These are phyloP conservation scores for Microascus cirrosus DNA, from an alignment of 2,329 filamentous ascomycete genomes.

Conservation along the genomic window DNA sequence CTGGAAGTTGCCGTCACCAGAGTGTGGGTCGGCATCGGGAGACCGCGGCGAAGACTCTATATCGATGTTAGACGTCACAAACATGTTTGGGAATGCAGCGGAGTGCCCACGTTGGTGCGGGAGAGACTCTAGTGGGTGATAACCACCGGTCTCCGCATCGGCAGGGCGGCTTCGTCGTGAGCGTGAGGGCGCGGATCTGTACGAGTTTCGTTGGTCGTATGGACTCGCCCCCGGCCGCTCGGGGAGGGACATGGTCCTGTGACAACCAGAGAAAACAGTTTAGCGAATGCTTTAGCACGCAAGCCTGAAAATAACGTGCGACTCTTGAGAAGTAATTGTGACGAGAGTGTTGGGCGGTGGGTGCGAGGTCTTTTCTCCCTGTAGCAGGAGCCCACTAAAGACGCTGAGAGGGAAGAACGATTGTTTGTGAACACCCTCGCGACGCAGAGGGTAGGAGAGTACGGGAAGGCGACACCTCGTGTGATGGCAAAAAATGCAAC, in stretches of 20 bases:
- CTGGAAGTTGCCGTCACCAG: conserved; percentile 23
- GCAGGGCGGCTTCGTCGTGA: conserved; percentile 53
- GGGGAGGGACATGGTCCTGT: conserved; percentile 48
- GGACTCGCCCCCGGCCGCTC: conserved; percentile 53
- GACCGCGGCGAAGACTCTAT: conserved; percentile 45
- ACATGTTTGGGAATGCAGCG: conserved; percentile 45
- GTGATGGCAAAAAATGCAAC: background rate
- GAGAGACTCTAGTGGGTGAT: conserved; percentile 28
- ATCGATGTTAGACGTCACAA: conserved; percentile 40
- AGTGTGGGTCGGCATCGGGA: conserved; percentile 18
- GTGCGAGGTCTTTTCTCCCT: background rate
- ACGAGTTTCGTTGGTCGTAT: conserved; percentile 50
- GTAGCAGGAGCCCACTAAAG: background rate
- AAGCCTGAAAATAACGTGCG: background rate
- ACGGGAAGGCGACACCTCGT: background rate
- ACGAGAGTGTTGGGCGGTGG: background rate
- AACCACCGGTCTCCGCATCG: conserved; percentile 58
- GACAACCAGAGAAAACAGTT: background rate
- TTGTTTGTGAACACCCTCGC: background rate
- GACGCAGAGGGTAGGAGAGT: background rate
- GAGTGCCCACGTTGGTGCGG: conserved; percentile 46
- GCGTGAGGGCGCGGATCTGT: conserved; percentile 47
- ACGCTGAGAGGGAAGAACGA: background rate
- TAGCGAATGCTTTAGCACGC: background rate
- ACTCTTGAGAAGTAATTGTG: background rate